Base-by-base conservation (phyloP, 257 asterid genomes). In the Haberlea rhodopensis region DNA sequence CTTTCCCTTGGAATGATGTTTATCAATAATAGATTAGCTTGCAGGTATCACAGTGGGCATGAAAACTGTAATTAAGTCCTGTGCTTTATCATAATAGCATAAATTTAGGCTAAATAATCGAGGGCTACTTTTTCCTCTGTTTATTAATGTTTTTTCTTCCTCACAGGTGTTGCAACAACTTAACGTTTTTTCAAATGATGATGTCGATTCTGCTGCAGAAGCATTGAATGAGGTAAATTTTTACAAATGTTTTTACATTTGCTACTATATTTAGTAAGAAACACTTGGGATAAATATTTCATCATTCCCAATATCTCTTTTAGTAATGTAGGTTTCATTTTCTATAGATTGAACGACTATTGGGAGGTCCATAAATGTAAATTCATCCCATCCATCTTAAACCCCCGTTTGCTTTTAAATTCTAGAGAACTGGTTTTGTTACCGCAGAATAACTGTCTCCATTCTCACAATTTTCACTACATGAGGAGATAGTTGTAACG, bases 171-270 rank as follows among this genome's bases (percentile, higher is more conserved):
- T 94, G 53, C 67, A 84, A 62, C 84, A 94, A 62, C 90, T 94
- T 64, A 76, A 78, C 54, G 96, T 94, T 62, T 94, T 94, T 80
- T 70, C 94, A 0, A 71, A 72, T 19, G 82, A 80, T 26, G 97
- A 94, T 57, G 58, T 90, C 75, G 96, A 90, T 72, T 67, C 95
- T 66, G 99, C 96, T 67, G 95, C 99, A 21, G 96, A 94, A 73
- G 91, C 92, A 65, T 63, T 94, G 64, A 80, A 90, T 67, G 87
- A 87, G 73, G 99, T 90, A 90, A 90, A 90, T 78, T 40, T 48
- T 31, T 58, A 63, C 46, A n/a, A 11, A 32, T 56, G 22, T 28
- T 51, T 22, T n/a, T 32, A n/a, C 19, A 6, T 21, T 29, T 45
- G 28, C n/a, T n/a, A 15, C 31, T 65, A 16, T 8, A 29, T 48